phyloP scores from a whole-genome alignment of 2,329 filamentous ascomycete species.

The Monilinia fructicola region DNA sequence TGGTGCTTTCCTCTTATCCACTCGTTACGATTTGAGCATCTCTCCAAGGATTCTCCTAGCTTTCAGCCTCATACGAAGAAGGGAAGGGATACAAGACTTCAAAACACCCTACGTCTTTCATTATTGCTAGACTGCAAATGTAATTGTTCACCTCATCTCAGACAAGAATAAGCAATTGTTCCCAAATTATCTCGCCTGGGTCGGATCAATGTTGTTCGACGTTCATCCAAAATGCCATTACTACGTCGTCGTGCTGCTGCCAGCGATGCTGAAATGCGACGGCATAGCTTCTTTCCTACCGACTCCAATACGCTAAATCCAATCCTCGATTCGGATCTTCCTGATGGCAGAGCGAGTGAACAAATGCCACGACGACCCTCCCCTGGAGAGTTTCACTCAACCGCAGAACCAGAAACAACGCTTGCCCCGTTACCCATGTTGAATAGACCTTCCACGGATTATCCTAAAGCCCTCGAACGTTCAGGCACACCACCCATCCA shows the following conservation, averaged over 20 bases:
- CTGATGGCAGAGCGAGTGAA: constrained; percentile 39
- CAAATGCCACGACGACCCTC: constrained; percentile 39
- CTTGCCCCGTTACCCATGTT: constrained; percentile 24
- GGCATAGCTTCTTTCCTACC: constrained; percentile 38
- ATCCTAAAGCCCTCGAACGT: constrained; percentile 27
- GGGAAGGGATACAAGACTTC: constrained; percentile 20
- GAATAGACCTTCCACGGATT: constrained; percentile 31
- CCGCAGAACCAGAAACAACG: constrained; percentile 28
- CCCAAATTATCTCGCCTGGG: not conserved
- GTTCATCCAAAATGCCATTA: constrained; percentile 34
- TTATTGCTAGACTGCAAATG: constrained; percentile 19
- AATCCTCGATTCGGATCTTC: constrained; percentile 19
- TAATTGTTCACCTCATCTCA: constrained; percentile 8
- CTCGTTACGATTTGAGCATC: not conserved
- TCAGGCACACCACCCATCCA: constrained; percentile 49
- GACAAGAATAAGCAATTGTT: not conserved
- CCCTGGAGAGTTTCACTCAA: constrained; percentile 32
- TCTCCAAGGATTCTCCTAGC: constrained; percentile 23
- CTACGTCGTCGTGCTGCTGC: constrained; percentile 37
- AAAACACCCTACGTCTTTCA: constrained; percentile 11
- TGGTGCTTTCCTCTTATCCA: constrained; percentile 19
- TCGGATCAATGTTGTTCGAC: constrained; percentile 23
- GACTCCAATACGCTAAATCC: constrained; percentile 29
- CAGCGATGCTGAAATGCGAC: constrained; percentile 38
- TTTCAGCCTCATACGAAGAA: constrained; percentile 23